Conservation (phyloP, 2,329 filamentous ascomycete species). For the Fusarium globosum region DNA sequence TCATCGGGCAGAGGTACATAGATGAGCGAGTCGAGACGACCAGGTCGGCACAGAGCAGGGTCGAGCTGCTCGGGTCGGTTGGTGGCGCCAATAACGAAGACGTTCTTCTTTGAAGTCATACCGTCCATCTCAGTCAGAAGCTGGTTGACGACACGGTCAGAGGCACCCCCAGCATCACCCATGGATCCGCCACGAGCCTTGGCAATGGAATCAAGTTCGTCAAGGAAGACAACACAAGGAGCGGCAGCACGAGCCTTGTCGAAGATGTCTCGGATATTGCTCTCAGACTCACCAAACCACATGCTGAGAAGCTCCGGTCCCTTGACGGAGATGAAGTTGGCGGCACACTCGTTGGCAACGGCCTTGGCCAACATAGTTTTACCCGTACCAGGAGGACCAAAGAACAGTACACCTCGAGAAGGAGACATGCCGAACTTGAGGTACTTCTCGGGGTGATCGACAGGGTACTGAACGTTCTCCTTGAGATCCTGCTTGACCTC, state of each 20-base stretch:
- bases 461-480: constrained; percentile 98
- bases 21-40: constrained; percentile 97
- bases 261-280: constrained; percentile 99
- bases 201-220: constrained; percentile 98
- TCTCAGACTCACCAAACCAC: constrained; percentile 99
- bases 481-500: constrained; percentile 99
- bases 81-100: constrained; percentile 98
- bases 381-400: constrained; percentile 99
- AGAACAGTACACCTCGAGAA: constrained; percentile 98
- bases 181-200: constrained; percentile 98
- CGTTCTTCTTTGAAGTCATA: constrained; percentile 99
- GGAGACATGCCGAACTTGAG: constrained; percentile 99
- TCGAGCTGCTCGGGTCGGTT: constrained; percentile 99
- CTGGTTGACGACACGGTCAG: constrained; percentile 99
- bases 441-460: constrained; percentile 99
- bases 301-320: constrained; percentile 97
- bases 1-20: constrained; percentile 98
- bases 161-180: constrained; percentile 96
- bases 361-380: constrained; percentile 99
- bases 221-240: constrained; percentile 98
- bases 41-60: constrained; percentile 96
- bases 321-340: constrained; percentile 99
- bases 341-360: constrained; percentile 98
- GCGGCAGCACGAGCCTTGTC: constrained; percentile 99
- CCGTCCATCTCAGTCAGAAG: constrained; percentile 99